phyloP scores from a whole-genome alignment of 768 basidiomycete genomes.

The Cystofilobasidium bisporidii region DNA sequence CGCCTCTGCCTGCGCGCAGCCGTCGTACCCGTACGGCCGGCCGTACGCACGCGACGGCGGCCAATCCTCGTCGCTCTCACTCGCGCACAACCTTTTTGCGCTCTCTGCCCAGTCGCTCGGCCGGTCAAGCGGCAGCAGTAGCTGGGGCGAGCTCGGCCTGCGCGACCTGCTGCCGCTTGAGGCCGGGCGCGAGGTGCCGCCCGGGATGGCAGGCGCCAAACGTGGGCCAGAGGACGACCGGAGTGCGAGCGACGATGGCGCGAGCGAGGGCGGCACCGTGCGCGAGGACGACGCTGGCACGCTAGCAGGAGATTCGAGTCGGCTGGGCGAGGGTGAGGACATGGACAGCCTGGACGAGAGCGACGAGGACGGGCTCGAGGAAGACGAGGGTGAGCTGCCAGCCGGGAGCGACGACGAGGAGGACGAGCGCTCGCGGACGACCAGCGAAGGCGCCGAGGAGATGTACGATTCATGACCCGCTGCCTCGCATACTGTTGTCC shows the following conservation, averaged over 20 bases:
- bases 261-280: background rate
- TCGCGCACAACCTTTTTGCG: conserved; percentile 1
- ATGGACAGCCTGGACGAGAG: background rate
- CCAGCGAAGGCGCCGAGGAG: no score
- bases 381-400: no score
- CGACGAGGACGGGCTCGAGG: background rate
- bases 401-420: no score
- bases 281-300: no score
- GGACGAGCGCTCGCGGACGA: no score
- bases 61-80: background rate
- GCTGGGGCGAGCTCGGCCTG: conserved; percentile 17
- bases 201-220: conserved; percentile 27
- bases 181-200: conserved; percentile 19
- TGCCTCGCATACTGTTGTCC: no score
- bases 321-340: background rate
- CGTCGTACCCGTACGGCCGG: conserved; percentile 25
- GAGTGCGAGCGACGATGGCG: background rate
- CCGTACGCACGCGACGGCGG: conserved; percentile 10
- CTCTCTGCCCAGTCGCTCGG: background rate
- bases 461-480: no score
- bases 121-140: background rate
- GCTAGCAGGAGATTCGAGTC: no score
- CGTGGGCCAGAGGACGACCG: conserved; percentile 21
- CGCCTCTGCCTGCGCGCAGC: background rate
- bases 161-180: conserved; percentile 13